phyloP scores from a whole-genome alignment of 495 filamentous ascomycete genomes.

The Bryoglossum gracile region DNA sequence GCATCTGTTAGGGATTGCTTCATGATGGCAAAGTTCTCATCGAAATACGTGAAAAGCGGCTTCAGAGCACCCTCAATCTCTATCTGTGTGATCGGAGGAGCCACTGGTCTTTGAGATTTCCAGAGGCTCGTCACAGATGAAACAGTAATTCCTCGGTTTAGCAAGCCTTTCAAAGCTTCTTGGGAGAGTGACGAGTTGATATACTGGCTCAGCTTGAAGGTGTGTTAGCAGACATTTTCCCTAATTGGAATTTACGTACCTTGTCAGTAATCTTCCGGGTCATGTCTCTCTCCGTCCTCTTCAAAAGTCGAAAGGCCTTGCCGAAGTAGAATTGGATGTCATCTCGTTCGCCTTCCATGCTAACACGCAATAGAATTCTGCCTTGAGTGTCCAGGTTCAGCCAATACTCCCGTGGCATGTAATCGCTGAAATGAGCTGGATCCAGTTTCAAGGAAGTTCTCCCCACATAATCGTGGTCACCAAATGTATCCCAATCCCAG shows the following conservation, averaged over 20 bases:
- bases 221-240: slow-evolving; percentile 17
- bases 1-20: slow-evolving; percentile 87
- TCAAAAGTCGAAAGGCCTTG: slow-evolving; percentile 90
- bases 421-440: slow-evolving; percentile 91
- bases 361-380: slow-evolving; percentile 77
- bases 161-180: slow-evolving; percentile 64
- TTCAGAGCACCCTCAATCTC: slow-evolving; percentile 78
- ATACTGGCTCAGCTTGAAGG: slow-evolving; percentile 73
- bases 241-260: slow-evolving; percentile 41
- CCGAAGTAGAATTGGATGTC: slow-evolving; percentile 99
- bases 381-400: slow-evolving; percentile 95
- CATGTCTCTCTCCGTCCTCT: slow-evolving; percentile 96
- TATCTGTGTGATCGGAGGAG: slow-evolving; percentile 51
- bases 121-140: slow-evolving; percentile 78
- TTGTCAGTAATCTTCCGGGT: slow-evolving; percentile 96
- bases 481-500: slow-evolving; percentile 97
- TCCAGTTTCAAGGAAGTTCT: slow-evolving; percentile 93
- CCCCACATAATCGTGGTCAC: slow-evolving; percentile 96
- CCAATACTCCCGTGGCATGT: slow-evolving; percentile 93
- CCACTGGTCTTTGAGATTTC: slow-evolving; percentile 45
- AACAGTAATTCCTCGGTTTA: slow-evolving; percentile 61
- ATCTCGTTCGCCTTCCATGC: slow-evolving; percentile 97
- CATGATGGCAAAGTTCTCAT: slow-evolving; percentile 99
- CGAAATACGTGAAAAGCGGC: slow-evolving; percentile 93
- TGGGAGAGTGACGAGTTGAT: slow-evolving; percentile 86